Evolutionary conservation across 2,329 filamentous ascomycete genomes (phyloP).

Genomic region (Knufia fluminis): DNA sequence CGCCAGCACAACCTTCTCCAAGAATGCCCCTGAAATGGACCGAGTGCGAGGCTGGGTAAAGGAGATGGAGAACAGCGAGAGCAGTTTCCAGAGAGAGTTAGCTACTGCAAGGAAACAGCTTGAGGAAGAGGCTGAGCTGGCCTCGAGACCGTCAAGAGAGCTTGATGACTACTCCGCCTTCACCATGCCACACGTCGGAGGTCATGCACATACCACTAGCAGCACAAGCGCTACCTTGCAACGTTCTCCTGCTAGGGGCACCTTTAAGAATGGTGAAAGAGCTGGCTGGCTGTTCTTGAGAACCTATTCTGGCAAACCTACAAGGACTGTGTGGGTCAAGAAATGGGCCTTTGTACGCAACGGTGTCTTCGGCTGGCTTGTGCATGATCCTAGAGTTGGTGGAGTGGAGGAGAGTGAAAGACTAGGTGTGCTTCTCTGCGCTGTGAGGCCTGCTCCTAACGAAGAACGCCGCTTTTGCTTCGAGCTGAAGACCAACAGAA

Average conservation of each 20-base stretch:
- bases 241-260: slow-evolving; percentile 44
- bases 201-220: slow-evolving; percentile 51
- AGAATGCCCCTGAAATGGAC: slow-evolving; percentile 74
- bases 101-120: slow-evolving; percentile 70
- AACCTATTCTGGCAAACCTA: slow-evolving; percentile 75
- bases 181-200: slow-evolving; percentile 79
- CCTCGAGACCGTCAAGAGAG: slow-evolving; percentile 74
- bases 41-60: slow-evolving; percentile 85
- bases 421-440: slow-evolving; percentile 89
- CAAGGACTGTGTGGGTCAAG: slow-evolving; percentile 78
- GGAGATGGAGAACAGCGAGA: slow-evolving; percentile 87
- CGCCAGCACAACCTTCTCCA: slow-evolving; percentile 51
- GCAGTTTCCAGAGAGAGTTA: slow-evolving; percentile 71
- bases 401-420: slow-evolving; percentile 94
- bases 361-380: slow-evolving; percentile 90
- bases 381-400: slow-evolving; percentile 66
- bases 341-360: slow-evolving; percentile 95
- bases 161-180: slow-evolving; percentile 86
- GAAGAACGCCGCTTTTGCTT: slow-evolving; percentile 96
- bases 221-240: slow-evolving; percentile 29
- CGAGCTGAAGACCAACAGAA: slow-evolving; percentile 95
- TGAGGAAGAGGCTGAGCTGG: slow-evolving; percentile 62
- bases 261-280: slow-evolving; percentile 54
- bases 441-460: slow-evolving; percentile 77
- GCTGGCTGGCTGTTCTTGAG: slow-evolving; percentile 90